Percentiles rank a stretch among this genome's conserved stretches.
Evolutionary conservation across 345 rosid genomes (phyloP).

Genomic region (Moringa oleifera): DNA sequence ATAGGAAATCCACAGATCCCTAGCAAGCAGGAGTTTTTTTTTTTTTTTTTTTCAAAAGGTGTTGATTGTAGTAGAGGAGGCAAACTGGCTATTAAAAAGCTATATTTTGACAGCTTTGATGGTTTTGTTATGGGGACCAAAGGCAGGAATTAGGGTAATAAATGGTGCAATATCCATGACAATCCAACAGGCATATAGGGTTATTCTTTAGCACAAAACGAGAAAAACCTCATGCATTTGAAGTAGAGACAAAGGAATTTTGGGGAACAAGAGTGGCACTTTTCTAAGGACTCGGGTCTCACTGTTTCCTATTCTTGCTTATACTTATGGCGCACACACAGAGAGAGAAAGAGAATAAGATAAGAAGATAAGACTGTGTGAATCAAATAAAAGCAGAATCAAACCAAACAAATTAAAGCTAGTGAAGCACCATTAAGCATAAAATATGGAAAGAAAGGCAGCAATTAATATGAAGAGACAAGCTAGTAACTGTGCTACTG

Average conservation of each 20-base stretch:
- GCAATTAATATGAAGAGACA: background rate
- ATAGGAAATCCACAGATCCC: conserved; percentile 35
- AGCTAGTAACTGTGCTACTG: too few species aligned
- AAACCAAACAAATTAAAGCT: conserved; percentile 3
- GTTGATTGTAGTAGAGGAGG: conserved; percentile 32
- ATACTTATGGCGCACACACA: too few species aligned
- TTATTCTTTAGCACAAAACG: conserved; percentile 13
- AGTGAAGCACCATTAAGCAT: conserved; percentile 6
- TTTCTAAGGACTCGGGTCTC: conserved; percentile 9
- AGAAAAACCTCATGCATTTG: conserved; percentile 9
- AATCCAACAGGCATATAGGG: conserved; percentile 30
- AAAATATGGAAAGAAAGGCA: too few species aligned
- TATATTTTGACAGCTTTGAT: conserved; percentile 45
- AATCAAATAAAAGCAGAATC: background rate
- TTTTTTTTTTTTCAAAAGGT: conserved; percentile 21
- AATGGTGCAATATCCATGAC: conserved; percentile 31
- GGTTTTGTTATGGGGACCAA: conserved; percentile 68
- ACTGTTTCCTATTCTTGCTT: conserved; percentile 14
- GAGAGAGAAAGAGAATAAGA: conserved; percentile 1
- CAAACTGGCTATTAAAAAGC: conserved; percentile 38
- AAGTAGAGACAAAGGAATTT: conserved; percentile 29
- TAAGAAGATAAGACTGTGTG: conserved; percentile 15
- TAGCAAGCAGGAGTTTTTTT: conserved; percentile 16
- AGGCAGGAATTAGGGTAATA: conserved; percentile 50
- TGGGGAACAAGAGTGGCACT: conserved; percentile 23